These are phyloP conservation scores for Solanum peruvianum DNA, from an alignment of 257 asterid genomes.

Conservation along the genomic window DNA sequence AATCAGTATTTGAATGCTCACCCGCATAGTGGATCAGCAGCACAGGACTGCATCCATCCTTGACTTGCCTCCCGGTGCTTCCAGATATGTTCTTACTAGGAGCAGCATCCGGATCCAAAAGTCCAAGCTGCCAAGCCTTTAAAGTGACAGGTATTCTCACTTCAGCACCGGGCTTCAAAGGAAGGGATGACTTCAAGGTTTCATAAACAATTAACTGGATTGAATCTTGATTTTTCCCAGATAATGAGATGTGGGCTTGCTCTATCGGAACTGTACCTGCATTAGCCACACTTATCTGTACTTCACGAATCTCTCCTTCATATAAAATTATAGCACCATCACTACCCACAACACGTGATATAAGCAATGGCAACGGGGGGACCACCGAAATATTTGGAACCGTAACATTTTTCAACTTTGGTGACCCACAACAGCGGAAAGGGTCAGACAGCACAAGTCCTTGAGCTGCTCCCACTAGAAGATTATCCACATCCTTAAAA, in stretches of 20 bases:
- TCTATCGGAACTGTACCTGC: constrained; percentile 99
- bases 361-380: constrained; percentile 75
- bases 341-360: constrained; percentile 79
- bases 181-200: constrained; percentile 64
- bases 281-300: constrained; percentile 78
- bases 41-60: constrained; percentile 85
- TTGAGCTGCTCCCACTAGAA: constrained; percentile 89
- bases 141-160: constrained; percentile 79
- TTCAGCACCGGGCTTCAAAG: constrained; percentile 96
- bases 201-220: constrained; percentile 61
- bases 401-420: constrained; percentile 52
- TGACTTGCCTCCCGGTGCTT: constrained; percentile 47
- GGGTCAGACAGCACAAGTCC: constrained; percentile 99
- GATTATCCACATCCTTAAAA: constrained; percentile 90
- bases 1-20: constrained; percentile 4
- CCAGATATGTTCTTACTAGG: constrained; percentile 45
- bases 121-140: constrained; percentile 93
- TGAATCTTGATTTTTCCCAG: constrained; percentile 97
- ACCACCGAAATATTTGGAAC: constrained; percentile 71
- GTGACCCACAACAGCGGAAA: constrained; percentile 89
- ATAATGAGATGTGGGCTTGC: constrained; percentile 80
- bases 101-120: constrained; percentile 48
- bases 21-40: constrained; percentile 97
- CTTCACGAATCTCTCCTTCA: constrained; percentile 97
- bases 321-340: constrained; percentile 83